Evolutionary conservation across 163 green algal species (phyloP), one percentile per base, ranked within the genome.

Genomic region (Prototheca cutis): DNA sequence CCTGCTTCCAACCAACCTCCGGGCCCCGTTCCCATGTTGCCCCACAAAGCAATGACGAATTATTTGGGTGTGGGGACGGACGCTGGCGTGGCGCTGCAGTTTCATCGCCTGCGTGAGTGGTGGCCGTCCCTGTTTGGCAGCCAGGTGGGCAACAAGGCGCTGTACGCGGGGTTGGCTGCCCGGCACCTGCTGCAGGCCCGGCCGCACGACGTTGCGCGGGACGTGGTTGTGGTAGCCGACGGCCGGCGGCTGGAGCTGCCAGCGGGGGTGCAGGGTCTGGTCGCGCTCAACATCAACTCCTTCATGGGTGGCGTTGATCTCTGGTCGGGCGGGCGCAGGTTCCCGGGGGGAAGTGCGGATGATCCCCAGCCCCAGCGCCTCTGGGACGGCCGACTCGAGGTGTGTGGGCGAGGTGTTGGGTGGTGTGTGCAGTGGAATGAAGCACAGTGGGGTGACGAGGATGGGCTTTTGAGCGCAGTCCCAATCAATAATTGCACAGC

Each of bases 51-150:
- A 24, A 82, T 91, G 70, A 94, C 88, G 73, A 95, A 95, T 72
- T 95, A 95, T 65, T 24, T 95, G 48, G 85, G 85, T 15, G 68
- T 95, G 7, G 87, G 87, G 4, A 80, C 90, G 17, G 87, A 95
- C 61, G 84, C 84, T 6, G 71, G 80, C 62, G 76, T 86, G 48
- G 76, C 82, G 13, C 70, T 94, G 31, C 74, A 88, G 32, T 92
- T 95, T 60, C 87, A 95, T 61, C 10, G 39, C 7, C 73, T 89
- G 51, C 64, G 80, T 19, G 76, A 83, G 59, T 42, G 63, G 27
- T 82, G 79, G 56, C 84, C 84, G 2, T 63, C 53, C 29, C 84
- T 73, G 66, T 90, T 67, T 33, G 40, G 27, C 27, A 59, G 34
- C 23, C 81, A 92, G 67, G 48, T 92, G 52, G 78, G 86, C 62